Conservation (phyloP, 345 rosid genomes). For the Nasturtium officinale region DNA sequence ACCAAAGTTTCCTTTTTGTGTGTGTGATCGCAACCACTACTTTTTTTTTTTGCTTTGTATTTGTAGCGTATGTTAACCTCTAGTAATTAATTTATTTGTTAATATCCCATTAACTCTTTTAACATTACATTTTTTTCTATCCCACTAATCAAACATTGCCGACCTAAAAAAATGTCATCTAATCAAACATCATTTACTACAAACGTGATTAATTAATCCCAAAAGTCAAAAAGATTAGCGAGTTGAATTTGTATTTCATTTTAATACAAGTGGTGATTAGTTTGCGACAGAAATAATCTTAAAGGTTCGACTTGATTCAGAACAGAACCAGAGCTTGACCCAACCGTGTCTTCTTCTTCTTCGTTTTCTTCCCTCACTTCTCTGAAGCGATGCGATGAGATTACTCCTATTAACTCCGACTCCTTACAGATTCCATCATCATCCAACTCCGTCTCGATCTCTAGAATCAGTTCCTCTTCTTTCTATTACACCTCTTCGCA, state of each 20-base stretch:
- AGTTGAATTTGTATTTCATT: not conserved
- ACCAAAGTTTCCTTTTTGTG: no score
- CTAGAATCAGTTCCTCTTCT: conserved; percentile 12
- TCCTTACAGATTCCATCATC: conserved; percentile 23
- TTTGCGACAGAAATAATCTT: not conserved
- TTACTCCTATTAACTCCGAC: not conserved
- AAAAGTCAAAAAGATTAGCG: not conserved
- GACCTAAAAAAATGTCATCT: no score
- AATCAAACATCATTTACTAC: no score
- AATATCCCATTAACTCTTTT: no score
- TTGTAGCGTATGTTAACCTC: no score
- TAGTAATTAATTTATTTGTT: no score
- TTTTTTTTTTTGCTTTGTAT: no score
- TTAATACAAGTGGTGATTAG: not conserved
- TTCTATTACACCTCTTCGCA: conserved; percentile 13
- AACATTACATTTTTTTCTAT: no score
- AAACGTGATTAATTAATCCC: no score
- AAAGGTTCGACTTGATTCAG: not conserved
- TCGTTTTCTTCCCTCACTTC: not conserved
- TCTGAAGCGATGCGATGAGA: conserved; percentile 35
- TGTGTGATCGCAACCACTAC: no score
- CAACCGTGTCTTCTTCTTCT: not conserved
- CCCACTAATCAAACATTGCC: no score
- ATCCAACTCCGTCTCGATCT: conserved; percentile 31
- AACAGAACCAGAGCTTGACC: not conserved